Conservation (phyloP, 129 eudicot genomes). For the Ambrosia trifida region DNA sequence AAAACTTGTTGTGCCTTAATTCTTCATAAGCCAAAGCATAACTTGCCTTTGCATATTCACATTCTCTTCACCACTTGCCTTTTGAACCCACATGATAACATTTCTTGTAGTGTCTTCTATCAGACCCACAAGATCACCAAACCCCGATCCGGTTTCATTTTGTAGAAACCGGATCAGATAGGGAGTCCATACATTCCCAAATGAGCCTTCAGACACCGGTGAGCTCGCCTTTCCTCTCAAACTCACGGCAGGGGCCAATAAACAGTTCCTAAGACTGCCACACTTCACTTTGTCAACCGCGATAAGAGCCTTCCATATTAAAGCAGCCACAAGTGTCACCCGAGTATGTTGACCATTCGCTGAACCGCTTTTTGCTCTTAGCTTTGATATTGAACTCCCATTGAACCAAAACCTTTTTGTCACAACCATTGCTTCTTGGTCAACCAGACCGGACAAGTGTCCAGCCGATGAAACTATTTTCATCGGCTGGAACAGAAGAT, state of each 20-base stretch:
- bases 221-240: slow-evolving; percentile 26
- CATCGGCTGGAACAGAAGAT: slow-evolving; percentile 22
- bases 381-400: slow-evolving; percentile 20
- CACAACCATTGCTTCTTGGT: background rate
- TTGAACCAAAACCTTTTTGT: slow-evolving; percentile 28
- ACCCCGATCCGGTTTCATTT: background rate
- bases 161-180: slow-evolving; percentile 23
- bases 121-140: slow-evolving; percentile 23
- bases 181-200: slow-evolving; percentile 35
- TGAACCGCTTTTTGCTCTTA: slow-evolving; percentile 17
- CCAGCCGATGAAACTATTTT: background rate
- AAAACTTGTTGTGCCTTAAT: slow-evolving; percentile 23
- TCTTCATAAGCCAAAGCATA: slow-evolving; percentile 26
- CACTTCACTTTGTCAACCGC: slow-evolving; percentile 18
- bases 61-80: slow-evolving; percentile 34
- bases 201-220: slow-evolving; percentile 15
- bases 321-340: slow-evolving; percentile 28
- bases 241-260: slow-evolving; percentile 30
- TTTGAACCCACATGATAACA: background rate
- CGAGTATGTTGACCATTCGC: slow-evolving; percentile 22
- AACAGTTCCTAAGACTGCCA: slow-evolving; percentile 15
- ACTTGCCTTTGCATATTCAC: slow-evolving; percentile 13
- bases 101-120: slow-evolving; percentile 33
- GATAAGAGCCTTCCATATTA: slow-evolving; percentile 37
- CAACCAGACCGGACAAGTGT: background rate